Evolutionary conservation across 352 stramenopile genomes (phyloP).

Genomic region (Globisporangium carolinianum): DNA sequence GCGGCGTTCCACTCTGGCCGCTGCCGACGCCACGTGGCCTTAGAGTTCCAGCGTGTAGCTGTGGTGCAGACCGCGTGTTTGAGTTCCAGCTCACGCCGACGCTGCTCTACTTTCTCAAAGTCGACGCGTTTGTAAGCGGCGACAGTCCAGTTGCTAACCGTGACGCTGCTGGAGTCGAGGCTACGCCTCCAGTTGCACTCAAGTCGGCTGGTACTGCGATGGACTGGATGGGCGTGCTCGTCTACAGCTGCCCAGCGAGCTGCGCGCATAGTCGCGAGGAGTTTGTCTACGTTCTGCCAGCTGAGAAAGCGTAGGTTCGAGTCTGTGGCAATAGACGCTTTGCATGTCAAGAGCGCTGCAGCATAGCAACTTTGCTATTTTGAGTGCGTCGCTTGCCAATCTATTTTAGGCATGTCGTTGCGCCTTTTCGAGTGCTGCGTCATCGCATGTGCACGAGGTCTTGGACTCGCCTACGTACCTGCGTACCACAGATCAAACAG

Average conservation of each 20-base stretch:
- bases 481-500: too few species aligned
- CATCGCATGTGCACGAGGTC: too few species aligned
- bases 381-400: too few species aligned
- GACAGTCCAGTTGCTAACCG: too few species aligned
- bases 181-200: conserved; percentile 3
- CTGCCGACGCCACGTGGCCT: conserved; percentile 38
- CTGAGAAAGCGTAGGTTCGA: conserved; percentile 8
- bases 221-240: conserved; percentile 75
- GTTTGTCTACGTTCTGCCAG: conserved; percentile 59
- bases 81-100: conserved; percentile 81
- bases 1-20: conserved; percentile 76
- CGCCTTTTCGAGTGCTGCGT: too few species aligned
- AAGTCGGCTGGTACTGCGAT: conserved; percentile 35
- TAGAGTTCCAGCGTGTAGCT: conserved; percentile 47
- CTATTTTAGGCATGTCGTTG: too few species aligned
- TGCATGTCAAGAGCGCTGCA: too few species aligned
- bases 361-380: too few species aligned
- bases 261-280: conserved; percentile 58
- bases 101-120: conserved; percentile 83
- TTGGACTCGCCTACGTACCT: too few species aligned
- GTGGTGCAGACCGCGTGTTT: conserved; percentile 60
- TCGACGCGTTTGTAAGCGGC: conserved; percentile 46
- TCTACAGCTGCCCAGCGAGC: conserved; percentile 71
- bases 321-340: too few species aligned
- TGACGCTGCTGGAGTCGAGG: too few species aligned